phyloP scores from a whole-genome alignment of 2,329 filamentous ascomycete genomes.

The Xylariaceae sp. region DNA sequence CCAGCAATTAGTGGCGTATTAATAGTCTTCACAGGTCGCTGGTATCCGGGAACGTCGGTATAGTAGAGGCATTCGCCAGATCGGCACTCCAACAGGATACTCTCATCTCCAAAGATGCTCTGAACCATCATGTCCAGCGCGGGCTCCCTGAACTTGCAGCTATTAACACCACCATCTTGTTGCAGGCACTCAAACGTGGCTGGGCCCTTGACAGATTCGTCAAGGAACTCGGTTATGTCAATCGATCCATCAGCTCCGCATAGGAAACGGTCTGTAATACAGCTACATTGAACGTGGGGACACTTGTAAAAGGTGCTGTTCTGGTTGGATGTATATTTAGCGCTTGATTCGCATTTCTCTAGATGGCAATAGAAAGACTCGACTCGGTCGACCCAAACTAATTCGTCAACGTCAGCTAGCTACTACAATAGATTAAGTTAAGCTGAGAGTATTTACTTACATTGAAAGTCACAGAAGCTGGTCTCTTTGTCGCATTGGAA shows the following conservation, averaged over 20 bases:
- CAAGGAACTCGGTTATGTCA: slow-evolving; percentile 88
- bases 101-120: slow-evolving; percentile 87
- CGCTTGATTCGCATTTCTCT: slow-evolving; percentile 76
- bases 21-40: slow-evolving; percentile 87
- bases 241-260: slow-evolving; percentile 91
- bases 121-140: slow-evolving; percentile 91
- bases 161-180: slow-evolving; percentile 65
- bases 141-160: slow-evolving; percentile 87
- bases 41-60: slow-evolving; percentile 91
- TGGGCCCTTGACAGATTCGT: slow-evolving; percentile 82
- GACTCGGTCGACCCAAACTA: slow-evolving; percentile 90
- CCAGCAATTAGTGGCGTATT: slow-evolving; percentile 96
- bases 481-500: slow-evolving; percentile 84
- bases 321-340: slow-evolving; percentile 69
- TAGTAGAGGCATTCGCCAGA: slow-evolving; percentile 92
- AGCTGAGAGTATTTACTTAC: slow-evolving; percentile 53
- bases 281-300: slow-evolving; percentile 82
- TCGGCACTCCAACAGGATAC: slow-evolving; percentile 81
- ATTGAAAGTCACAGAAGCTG: slow-evolving; percentile 91
- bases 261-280: slow-evolving; percentile 89
- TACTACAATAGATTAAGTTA: neutral
- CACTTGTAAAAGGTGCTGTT: slow-evolving; percentile 89
- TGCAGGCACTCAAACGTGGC: slow-evolving; percentile 80
- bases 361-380: slow-evolving; percentile 98
- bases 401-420: slow-evolving; percentile 15